Percentiles rank a stretch among this genome's conserved stretches.
Conservation (phyloP, 176 grass and related monocot species). For the Hordeum marinum region DNA sequence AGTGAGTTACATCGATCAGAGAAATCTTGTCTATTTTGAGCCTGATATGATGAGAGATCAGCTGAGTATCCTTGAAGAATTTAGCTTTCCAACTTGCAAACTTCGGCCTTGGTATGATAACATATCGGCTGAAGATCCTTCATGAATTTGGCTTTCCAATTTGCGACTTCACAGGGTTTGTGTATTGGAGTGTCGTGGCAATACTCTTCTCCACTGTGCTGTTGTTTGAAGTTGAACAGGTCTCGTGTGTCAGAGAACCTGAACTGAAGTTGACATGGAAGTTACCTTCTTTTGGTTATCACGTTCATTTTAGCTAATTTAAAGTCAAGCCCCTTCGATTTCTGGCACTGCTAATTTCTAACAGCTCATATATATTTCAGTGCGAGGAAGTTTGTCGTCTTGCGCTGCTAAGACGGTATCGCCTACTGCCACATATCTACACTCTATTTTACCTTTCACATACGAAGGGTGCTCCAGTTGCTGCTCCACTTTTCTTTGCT, state of each 20-base stretch:
- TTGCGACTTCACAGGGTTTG: background rate
- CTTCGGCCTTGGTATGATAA: background rate
- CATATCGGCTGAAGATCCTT: background rate
- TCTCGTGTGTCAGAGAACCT: background rate
- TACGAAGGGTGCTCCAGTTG: conserved; percentile 64
- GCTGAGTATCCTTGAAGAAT: background rate
- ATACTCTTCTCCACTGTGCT: background rate
- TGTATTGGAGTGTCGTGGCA: too few relatives aligned
- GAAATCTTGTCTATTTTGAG: background rate
- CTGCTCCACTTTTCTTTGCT: conserved; percentile 78
- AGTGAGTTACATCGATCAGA: background rate
- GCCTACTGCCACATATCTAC: conserved; percentile 82
- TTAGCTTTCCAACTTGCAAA: background rate
- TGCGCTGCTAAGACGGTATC: conserved; percentile 80
- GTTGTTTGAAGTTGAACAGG: background rate
- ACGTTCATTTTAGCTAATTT: background rate
- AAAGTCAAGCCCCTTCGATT: background rate
- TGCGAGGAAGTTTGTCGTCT: conserved; percentile 95
- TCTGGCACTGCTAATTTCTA: conserved; percentile 10
- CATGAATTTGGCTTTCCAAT: background rate
- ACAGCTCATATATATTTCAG: conserved; percentile 39
- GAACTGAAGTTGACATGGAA: background rate
- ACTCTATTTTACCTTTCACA: conserved; percentile 88
- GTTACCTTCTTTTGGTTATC: background rate
- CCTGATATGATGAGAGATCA: background rate